Evolutionary conservation across 2,329 filamentous ascomycete genomes (phyloP), one percentile per base, ranked within the genome.

Genomic region (Cladosporium sp.): DNA sequence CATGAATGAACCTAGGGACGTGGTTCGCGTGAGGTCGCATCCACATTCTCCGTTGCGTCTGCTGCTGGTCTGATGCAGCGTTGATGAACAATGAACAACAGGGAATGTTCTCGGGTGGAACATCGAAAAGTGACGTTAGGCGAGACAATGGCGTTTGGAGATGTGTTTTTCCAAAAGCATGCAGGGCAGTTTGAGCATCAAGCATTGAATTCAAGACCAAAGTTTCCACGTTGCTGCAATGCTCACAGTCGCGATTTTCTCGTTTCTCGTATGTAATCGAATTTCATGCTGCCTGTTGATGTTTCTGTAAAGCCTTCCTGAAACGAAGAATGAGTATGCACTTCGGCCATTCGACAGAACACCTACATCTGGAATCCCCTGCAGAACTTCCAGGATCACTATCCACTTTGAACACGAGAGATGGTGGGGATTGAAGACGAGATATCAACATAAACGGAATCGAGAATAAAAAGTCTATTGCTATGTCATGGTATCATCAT

Each of bases 401-500:
- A 7, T 40, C 18, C 35, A 40, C 35, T 1, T 40, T 8, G 5
- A 2, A 6, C 35, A 40, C 35, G 16, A 40, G 16, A 6, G 35
- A 40, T 5, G 35, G 18, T 40, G 0, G 16, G 16, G 12, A 7
- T 5, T 7, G 5, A 18, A 40, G 16, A 6, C 37, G 6, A 8
- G 3, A 21, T 1, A 44, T 18, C 37, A 10, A 44, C 37, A 44
- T n/a, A n/a, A 21, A 26, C 23, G 3, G n/a, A 3, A 44, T 40
- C 37, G 23, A 16, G 31, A 16, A 29, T 12, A 33, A 55, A 33
- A 56, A 35, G 29, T 35, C 53, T 56, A 59, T 59, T 59, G 56
- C 56, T 59, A 59, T 59, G 35, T 59, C 56, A 59, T 59, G 35
- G 56, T 59, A 59, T 59, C 55, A 58, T 58, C 33, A 35, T 37